phyloP scores from a whole-genome alignment of 192 early-diverging fungal species.

The Backusella liffmaniae region DNA sequence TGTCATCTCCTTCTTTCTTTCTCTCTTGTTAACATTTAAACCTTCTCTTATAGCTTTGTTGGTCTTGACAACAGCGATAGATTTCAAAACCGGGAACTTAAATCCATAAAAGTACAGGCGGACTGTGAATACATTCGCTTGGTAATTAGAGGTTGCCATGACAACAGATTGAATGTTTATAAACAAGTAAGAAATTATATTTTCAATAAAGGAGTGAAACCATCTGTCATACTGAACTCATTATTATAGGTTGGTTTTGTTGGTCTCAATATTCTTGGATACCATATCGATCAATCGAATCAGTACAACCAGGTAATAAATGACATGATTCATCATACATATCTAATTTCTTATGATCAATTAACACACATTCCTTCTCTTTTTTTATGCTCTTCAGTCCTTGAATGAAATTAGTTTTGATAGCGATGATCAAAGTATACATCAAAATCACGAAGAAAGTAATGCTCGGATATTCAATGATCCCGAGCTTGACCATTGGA shows the following conservation, averaged over 20 bases:
- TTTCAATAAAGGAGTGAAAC: not conserved
- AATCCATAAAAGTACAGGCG: slow-evolving; percentile 70
- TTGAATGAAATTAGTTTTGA: slow-evolving; percentile 7
- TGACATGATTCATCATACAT: not conserved
- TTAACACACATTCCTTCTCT: not conserved
- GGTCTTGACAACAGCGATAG: slow-evolving; percentile 61
- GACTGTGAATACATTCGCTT: slow-evolving; percentile 68
- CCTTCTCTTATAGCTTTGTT: slow-evolving; percentile 52
- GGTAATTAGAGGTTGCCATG: slow-evolving; percentile 64
- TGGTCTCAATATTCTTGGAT: not conserved
- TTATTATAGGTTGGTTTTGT: not conserved
- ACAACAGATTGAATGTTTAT: slow-evolving; percentile 71
- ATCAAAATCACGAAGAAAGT: not conserved
- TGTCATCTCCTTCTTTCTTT: not conserved
- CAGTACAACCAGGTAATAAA: slow-evolving; percentile 68
- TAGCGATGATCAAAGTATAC: not conserved
- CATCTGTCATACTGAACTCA: not conserved
- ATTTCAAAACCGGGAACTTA: slow-evolving; percentile 71
- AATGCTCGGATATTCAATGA: slow-evolving; percentile 7
- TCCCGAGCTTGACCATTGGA: slow-evolving; percentile 11
- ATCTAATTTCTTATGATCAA: not conserved
- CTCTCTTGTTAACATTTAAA: not conserved
- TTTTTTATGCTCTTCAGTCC: not conserved
- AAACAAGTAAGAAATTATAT: slow-evolving; percentile 57
- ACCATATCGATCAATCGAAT: slow-evolving; percentile 34